Evolutionary conservation across 352 stramenopile genomes (phyloP).

Genomic region (Aphanomyces invadans): DNA sequence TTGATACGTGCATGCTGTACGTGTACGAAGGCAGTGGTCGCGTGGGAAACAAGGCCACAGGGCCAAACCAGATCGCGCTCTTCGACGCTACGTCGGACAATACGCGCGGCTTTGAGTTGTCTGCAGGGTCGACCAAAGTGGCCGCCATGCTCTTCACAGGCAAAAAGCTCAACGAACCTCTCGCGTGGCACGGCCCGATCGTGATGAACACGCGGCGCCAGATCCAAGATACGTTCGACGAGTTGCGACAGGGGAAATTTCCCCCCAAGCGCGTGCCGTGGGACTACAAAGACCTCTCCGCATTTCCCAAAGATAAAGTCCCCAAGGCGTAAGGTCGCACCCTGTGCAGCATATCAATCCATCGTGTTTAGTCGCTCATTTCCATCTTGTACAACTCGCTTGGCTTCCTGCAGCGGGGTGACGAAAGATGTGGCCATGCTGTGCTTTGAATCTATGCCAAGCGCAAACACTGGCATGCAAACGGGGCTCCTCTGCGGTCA

Average conservation of each 20-base stretch:
- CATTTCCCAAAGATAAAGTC: constrained; percentile 10
- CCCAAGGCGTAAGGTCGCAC: neutral
- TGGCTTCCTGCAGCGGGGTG: too few species aligned
- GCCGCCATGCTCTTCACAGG: constrained; percentile 35
- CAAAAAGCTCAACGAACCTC: constrained; percentile 36
- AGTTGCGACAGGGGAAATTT: constrained; percentile 32
- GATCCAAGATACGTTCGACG: constrained; percentile 29
- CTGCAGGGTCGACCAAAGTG: constrained; percentile 7
- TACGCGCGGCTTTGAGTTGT: constrained; percentile 22
- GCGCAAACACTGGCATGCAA: too few species aligned
- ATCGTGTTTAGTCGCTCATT: too few species aligned
- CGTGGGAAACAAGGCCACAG: neutral
- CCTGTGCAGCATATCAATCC: neutral
- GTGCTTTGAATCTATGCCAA: too few species aligned
- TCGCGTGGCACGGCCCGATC: constrained; percentile 38
- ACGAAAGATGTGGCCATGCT: too few species aligned
- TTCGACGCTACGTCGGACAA: constrained; percentile 25
- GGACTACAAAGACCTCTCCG: constrained; percentile 32
- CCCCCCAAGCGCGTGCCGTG: constrained; percentile 35
- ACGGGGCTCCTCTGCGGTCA: too few species aligned
- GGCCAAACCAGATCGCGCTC: constrained; percentile 24
- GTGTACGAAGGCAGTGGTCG: constrained; percentile 9
- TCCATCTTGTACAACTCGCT: too few species aligned
- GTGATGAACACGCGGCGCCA: constrained; percentile 39
- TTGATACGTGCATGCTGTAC: constrained; percentile 16